Evolutionary conservation across 1,284 basidiomycete species (phyloP).

Genomic region (Fereydounia khargensis): DNA sequence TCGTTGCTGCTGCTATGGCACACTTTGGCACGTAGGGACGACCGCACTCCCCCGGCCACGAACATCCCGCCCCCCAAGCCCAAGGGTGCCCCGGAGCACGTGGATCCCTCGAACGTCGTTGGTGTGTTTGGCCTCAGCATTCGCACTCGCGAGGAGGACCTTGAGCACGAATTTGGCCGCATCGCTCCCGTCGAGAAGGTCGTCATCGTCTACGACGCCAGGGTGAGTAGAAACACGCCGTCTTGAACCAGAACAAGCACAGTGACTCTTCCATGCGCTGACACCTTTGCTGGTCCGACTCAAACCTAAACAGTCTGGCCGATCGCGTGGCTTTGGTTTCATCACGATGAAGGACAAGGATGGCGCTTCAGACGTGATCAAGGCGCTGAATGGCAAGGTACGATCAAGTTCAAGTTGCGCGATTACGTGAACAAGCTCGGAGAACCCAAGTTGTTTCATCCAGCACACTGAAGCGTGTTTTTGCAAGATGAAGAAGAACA

Average conservation of each 20-base stretch:
- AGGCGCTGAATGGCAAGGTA: constrained; percentile 87
- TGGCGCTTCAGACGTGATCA: constrained; percentile 82
- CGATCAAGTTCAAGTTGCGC: too few species aligned
- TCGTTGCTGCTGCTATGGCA: neutral
- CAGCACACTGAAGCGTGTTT: neutral
- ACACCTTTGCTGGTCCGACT: neutral
- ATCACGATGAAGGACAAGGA: constrained; percentile 86
- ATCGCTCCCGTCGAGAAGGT: constrained; percentile 85
- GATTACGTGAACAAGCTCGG: too few species aligned
- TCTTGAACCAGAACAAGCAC: neutral
- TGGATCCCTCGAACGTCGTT: constrained; percentile 81
- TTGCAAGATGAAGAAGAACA: neutral
- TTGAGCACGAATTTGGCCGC: constrained; percentile 87
- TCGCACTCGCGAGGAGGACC: constrained; percentile 85
- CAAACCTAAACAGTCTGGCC: constrained; percentile 90
- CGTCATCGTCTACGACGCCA: constrained; percentile 96
- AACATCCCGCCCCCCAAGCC: constrained; percentile 26
- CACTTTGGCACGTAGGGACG: too few species aligned
- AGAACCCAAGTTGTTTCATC: too few species aligned
- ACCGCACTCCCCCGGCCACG: too few species aligned
- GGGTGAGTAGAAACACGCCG: constrained; percentile 63
- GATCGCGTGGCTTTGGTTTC: constrained; percentile 96
- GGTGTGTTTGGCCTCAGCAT: constrained; percentile 96
- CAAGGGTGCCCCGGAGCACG: constrained; percentile 48
- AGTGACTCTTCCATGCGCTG: neutral